Percentiles rank a stretch among this genome's conserved stretches.
Conservation (phyloP, 768 basidiomycete genomes). For the Coprinopsis sp. region DNA sequence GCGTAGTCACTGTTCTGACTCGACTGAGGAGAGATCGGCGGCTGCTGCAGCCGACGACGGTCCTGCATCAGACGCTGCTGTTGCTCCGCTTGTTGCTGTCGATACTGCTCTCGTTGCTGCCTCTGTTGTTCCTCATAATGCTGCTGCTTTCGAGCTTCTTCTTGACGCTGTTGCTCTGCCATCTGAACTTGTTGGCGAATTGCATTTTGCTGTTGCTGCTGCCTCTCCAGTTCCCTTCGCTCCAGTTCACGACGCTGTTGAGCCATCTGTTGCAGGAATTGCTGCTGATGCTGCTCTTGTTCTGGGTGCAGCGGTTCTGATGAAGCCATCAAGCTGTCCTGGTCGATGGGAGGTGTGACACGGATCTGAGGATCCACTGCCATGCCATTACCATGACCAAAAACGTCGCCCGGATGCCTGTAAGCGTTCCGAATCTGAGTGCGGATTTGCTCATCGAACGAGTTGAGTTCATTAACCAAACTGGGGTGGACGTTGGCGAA, state of each 20-base stretch:
- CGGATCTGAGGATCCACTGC: slow-evolving; percentile 22
- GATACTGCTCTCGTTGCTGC: slow-evolving; percentile 12
- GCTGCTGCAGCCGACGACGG: slow-evolving; percentile 12
- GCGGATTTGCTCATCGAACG: slow-evolving; percentile 52
- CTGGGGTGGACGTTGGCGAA: slow-evolving; percentile 53
- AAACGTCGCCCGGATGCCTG: slow-evolving; percentile 31
- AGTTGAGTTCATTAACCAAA: slow-evolving; percentile 49
- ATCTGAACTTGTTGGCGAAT: slow-evolving; percentile 14
- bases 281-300: slow-evolving; percentile 21
- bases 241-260: too few species aligned
- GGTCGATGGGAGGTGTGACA: too few species aligned
- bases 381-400: slow-evolving; percentile 26
- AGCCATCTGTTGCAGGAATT: slow-evolving; percentile 18
- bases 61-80: slow-evolving; percentile 16
- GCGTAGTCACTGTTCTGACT: not conserved
- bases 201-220: slow-evolving; percentile 18
- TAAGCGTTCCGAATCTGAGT: slow-evolving; percentile 47
- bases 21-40: not conserved
- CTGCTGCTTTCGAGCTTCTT: slow-evolving; percentile 16
- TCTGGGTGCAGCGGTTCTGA: slow-evolving; percentile 18
- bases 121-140: slow-evolving; percentile 14
- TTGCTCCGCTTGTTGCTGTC: slow-evolving; percentile 16
- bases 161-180: slow-evolving; percentile 13
- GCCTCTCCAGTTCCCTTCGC: slow-evolving; percentile 16
- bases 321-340: too few species aligned